Base-by-base conservation (phyloP, 306 rosid genomes). In the Lagenaria siceraria region DNA sequence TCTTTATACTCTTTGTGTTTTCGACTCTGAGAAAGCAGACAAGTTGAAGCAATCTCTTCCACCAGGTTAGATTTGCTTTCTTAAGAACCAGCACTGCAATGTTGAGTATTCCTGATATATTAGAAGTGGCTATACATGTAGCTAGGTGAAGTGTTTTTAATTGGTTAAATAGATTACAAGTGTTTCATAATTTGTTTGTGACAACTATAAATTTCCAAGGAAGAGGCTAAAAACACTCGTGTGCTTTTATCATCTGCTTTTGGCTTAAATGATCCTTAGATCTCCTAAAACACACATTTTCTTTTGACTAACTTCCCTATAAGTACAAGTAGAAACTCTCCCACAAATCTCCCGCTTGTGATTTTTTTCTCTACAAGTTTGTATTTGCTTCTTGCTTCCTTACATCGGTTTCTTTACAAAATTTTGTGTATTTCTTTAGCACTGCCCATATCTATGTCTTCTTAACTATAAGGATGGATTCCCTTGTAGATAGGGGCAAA, bases 21-120 rank as follows among this genome's bases (percentile, higher is more conserved):
- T 83, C 25, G 89, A 86, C 63, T 4, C 80, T 0, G 87, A 86
- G 85, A 86, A 86, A 76, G 89, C 89, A 22, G 87, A 81, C 60
- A 86, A 86, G 81, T 75, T 86, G 84, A 86, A 83, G 87, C 87
- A 86, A 29, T 86, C 89, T 40, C 89, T 86, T 78, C 85, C 89
- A 42, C 89, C 89, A 54, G 87, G 89, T 31, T 10, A 40, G 66
- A 4, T 58, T 56, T 3, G 0, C 48, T 18, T 25, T 36, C 4
- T 18, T 7, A 17, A 8, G 7, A 4, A 1, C 38, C 2, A 66
- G 3, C 24, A 64, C 3, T 36, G 3, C 27, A 36, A 64, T 2
- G 33, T 29, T 29, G 33, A 29, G 33, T 2, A 29, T 29, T 29
- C 2, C 2, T 29, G 27, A 2, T 58, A 2, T 58, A 22, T 58